Base-by-base conservation (phyloP, 352 stramenopile species). In the Aphanomyces stellatus region DNA sequence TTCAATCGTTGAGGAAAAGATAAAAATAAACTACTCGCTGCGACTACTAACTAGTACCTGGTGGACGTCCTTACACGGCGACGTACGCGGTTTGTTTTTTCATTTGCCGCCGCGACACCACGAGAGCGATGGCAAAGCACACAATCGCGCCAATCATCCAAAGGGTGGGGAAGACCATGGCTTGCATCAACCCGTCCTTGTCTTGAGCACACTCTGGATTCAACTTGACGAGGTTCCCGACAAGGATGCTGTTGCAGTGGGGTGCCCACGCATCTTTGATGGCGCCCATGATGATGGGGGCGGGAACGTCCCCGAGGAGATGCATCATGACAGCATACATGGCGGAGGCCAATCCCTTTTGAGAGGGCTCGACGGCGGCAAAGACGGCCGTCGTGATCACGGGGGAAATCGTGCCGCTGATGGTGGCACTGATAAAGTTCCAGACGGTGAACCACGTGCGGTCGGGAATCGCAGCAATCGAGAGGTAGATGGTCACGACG, bases 191-290 rank as follows among this genome's bases (percentile, higher is more conserved):
- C 4, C 85, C 84, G 3, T 73, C 43, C 62, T 73, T 76, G 64
- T 91, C 80, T 53, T 81, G 63, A 31, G 74, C 71, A 67, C 82
- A 91, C 4, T 81, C 74, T 17, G 82, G 83, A 61, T 91, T 89
- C 1, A 92, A 72, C 69, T 75, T 67, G 3, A 78, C 72, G 53
- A 80, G 61, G 48, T 78, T 79, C 70, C 86, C 71, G 19, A 81
- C 79, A 51, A 65, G 7, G 43, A 90, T 64, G 4, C 81, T 90
- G 49, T 80, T 79, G 61, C 92, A 98, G 40, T 78, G 75, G 7
- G 95, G 94, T 19, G 94, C 91, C 74, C 93, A 89, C 24, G 74
- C 62, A 70, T 98, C 95, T 75, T 98, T 98, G 57, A 98, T 79
- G 61, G 71, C 78, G 15, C 95, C 95, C 24, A 98, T 72, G 42